Evolutionary conservation across 163 green algal species (phyloP), one percentile per base, ranked within the genome.

Genomic region (Chlamydomonas reinhardtii): DNA sequence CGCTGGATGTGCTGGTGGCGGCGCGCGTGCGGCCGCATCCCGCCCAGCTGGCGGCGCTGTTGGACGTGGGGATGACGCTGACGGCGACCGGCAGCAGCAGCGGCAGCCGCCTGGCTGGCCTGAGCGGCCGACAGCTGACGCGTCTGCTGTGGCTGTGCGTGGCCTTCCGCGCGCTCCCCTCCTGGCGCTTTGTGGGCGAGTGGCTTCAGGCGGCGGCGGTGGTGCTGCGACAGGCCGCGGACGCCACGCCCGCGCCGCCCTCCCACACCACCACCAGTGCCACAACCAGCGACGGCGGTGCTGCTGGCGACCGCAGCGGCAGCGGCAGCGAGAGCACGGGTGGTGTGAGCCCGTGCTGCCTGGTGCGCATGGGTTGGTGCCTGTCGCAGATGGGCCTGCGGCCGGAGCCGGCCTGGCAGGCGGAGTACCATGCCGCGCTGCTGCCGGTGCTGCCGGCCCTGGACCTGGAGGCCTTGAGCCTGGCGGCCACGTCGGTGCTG

Each of bases 1-100:
- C 71, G 32, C 34, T 86, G 43, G 69, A 79, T 0, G 80, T 86
- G 56, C 34, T 86, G 80, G 70, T 22, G 34, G 80, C 80, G 54
- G 80, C 80, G 16, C 70, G 80, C 27, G 70, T 86, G 54, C 80
- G 80, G 70, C 80, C 80, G 70, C 69, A 86, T 34, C 56, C 80
- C 16, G 69, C 70, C 22, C 80, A 86, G 70, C 80, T 86, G 80
- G 80, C 80, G 70, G 80, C 35, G 70, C 37, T 86, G 69, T 19
- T 79, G 70, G 80, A 86, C 24, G 31, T 86, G 56, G 69, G 64
- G 15, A 15, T 76, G 37, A 20, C 52, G 48, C 34, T 37, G 27
- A 2, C 31, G 31, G 66, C 66, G 16, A 31, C 66, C 9, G n/a
- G 34, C 14, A 19, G 48, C 48, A 17, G 48, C 48, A 19, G 48